Evolutionary conservation across 2,329 filamentous ascomycete genomes (phyloP).

Genomic region (Pleoardoris graminearum): DNA sequence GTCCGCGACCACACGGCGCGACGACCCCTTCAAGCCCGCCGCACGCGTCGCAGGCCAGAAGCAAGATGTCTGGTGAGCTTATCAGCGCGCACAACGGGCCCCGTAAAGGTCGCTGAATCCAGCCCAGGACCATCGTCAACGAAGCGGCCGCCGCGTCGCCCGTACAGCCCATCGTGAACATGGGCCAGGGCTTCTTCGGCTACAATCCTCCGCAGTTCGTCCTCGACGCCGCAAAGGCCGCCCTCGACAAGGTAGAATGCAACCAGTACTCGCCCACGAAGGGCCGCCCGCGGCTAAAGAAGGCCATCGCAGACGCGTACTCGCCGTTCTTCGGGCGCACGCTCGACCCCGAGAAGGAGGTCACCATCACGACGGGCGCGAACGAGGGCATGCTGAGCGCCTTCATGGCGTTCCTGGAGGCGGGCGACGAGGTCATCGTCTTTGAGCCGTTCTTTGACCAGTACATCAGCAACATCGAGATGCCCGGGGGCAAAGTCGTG

Average conservation of each 20-base stretch:
- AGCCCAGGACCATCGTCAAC: slow-evolving; percentile 65
- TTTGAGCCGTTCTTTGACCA: slow-evolving; percentile 99
- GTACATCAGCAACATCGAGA: slow-evolving; percentile 98
- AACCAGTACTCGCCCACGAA: slow-evolving; percentile 98
- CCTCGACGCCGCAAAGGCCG: slow-evolving; percentile 85
- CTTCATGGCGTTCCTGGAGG: slow-evolving; percentile 96
- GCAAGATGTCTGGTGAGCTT: slow-evolving; percentile 61
- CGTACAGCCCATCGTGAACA: slow-evolving; percentile 68
- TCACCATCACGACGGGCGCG: slow-evolving; percentile 90
- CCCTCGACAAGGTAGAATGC: slow-evolving; percentile 89
- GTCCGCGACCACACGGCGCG: slow-evolving; percentile 40
- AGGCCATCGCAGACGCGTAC: slow-evolving; percentile 92
- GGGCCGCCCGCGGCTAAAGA: slow-evolving; percentile 85
- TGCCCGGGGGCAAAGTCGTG: slow-evolving; percentile 92
- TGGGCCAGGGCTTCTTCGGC: slow-evolving; percentile 79
- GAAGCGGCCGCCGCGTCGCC: slow-evolving; percentile 67
- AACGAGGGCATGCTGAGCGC: slow-evolving; percentile 94
- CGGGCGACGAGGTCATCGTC: slow-evolving; percentile 93
- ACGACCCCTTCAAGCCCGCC: slow-evolving; percentile 57
- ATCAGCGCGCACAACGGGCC: background rate
- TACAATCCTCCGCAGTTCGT: slow-evolving; percentile 95
- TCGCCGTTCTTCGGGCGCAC: slow-evolving; percentile 82
- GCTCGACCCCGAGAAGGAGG: slow-evolving; percentile 86
- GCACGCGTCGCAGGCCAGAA: slow-evolving; percentile 57
- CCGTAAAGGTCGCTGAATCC: background rate